Conservation (phyloP, 192 early-diverging fungal genomes). For the Backusella liffmaniae region DNA sequence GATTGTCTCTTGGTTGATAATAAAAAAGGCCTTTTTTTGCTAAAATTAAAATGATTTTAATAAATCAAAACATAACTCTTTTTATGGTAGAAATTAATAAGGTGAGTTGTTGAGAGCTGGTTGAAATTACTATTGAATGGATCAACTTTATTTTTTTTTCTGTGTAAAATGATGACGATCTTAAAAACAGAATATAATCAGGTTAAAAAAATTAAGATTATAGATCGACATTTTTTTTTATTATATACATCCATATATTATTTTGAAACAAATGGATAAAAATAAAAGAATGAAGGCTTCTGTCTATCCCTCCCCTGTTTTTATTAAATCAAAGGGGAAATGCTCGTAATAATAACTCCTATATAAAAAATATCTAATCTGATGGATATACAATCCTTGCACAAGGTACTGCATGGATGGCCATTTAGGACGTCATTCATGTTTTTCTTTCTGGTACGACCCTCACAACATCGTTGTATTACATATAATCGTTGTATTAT, state of each 20-base stretch:
- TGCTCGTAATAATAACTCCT: not conserved
- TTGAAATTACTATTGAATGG: not conserved
- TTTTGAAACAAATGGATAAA: not conserved
- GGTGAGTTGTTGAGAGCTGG: not conserved
- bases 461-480: not conserved
- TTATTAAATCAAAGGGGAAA: not conserved
- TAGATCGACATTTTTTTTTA: not conserved
- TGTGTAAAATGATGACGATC: not conserved
- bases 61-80: not conserved
- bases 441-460: not conserved
- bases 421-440: constrained; percentile 1
- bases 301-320: not conserved
- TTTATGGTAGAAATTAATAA: not conserved
- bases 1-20: not conserved
- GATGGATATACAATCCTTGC: not conserved
- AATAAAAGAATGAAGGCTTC: not conserved
- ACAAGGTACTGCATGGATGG: not conserved
- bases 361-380: not conserved
- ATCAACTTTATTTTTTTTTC: not conserved
- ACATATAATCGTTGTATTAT: not conserved
- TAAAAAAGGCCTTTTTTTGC: not conserved
- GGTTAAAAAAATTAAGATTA: not conserved
- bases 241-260: not conserved
- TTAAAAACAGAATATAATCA: not conserved
- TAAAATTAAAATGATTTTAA: constrained; percentile 6